Base-by-base conservation (phyloP, 768 basidiomycete species). In the Leccinum truebloodii region DNA sequence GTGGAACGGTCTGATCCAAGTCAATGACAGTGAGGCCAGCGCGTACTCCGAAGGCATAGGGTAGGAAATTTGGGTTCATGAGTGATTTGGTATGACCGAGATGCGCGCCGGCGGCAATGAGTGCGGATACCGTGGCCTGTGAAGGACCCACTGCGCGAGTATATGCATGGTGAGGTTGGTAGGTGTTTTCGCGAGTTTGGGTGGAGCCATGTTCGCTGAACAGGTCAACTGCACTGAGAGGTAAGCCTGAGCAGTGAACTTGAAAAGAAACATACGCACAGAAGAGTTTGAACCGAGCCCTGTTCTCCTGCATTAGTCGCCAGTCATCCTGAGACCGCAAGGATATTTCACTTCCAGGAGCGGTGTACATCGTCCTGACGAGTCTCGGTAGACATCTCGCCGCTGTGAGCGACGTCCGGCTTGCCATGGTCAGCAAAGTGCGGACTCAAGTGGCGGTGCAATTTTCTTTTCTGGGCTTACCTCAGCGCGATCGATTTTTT, bases 21-120 rank as follows among this genome's bases (percentile, higher is more conserved):
- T 98, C 94, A 73, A 98, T 98, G 73, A 98, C 82, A 52, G 93
- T 92, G 66, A 98, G 83, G 14, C 90, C 92, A 49, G 93, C 85
- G 58, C 97, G 92, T 16, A 86, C 85, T 62, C 95, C 97, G 71
- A 97, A 98, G 37, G 95, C 88, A 73, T 95, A 96, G 32, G 95
- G 92, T 67, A 89, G 79, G 67, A 94, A 95, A 72, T 92, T 91
- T 30, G 93, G 88, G 73, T 94, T 92, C 81, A 95, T 88, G 65
- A 93, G 84, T 5, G 87, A 81, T 41, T 84, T 82, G 35, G 90
- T 83, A 72, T 98, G 95, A 7, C 97, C 97, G 50, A 98, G 86
- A 72, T 98, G 95, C 16, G 97, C 95, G 26, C 94, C 94, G 14
- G 95, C 82, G 1, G 97, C 95, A 48, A 98, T 79, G 62, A 99